A percentile compares a stretch with the other conserved stretches of the same genome.
phyloP scores from a whole-genome alignment of 1,139 yeast genomes.

The Pneumocystis wakefieldiae region DNA sequence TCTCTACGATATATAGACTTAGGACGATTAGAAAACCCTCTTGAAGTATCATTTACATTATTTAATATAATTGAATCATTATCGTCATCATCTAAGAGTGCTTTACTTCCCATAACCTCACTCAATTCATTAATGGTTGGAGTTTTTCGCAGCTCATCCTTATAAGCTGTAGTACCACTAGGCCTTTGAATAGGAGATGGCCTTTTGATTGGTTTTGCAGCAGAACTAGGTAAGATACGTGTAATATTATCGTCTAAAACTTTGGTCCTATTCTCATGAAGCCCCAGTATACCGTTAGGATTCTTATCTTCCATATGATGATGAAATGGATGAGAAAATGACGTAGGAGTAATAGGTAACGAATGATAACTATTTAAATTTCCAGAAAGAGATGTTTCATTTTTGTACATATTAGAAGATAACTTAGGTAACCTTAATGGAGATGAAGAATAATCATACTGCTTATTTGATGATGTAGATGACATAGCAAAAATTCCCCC shows the following conservation, averaged over 20 bases:
- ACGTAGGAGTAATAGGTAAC: constrained; percentile 1
- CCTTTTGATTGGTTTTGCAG: constrained; percentile 10
- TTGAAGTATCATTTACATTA: not conserved
- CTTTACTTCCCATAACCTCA: constrained; percentile 16
- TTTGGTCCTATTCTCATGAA: constrained; percentile 6
- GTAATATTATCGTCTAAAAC: constrained; percentile 2
- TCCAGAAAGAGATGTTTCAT: not conserved
- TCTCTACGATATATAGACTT: not conserved
- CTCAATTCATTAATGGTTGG: constrained; percentile 1
- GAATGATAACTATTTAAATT: constrained; percentile 5
- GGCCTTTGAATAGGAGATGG: constrained; percentile 17
- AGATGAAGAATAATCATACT: not conserved
- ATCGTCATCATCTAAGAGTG: constrained; percentile 14
- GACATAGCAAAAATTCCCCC: not conserved
- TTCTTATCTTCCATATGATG: constrained; percentile 1
- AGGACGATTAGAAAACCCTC: not conserved
- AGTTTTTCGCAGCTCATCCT: constrained; percentile 8
- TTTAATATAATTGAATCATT: constrained; percentile 8
- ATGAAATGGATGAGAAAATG: not conserved
- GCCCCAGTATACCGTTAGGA: not conserved
- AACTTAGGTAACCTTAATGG: not conserved
- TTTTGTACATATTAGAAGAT: not conserved
- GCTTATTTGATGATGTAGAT: not conserved
- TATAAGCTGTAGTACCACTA: constrained; percentile 2
- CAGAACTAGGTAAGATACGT: not conserved